These are phyloP conservation scores for Coniochaeta sp. DNA, from an alignment of 2,329 filamentous ascomycete species.

Conservation along the genomic window DNA sequence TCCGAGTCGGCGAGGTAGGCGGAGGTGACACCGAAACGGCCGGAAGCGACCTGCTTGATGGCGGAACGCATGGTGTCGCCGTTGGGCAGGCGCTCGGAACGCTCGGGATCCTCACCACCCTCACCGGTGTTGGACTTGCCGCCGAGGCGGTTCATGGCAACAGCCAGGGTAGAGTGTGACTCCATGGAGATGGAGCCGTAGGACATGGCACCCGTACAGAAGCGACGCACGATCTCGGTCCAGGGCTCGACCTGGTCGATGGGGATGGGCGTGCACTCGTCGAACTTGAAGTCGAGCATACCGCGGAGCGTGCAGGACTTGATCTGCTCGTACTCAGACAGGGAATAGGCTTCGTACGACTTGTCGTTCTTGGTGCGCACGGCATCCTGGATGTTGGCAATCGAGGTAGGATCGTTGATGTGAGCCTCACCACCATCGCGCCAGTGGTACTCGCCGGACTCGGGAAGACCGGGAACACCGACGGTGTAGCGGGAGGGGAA, in stretches of 20 bases:
- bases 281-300: conserved; percentile 92
- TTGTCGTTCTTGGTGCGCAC: conserved; percentile 97
- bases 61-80: conserved; percentile 96
- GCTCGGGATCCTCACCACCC: conserved; percentile 91
- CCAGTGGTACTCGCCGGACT: conserved; percentile 98
- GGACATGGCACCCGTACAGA: conserved; percentile 97
- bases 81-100: conserved; percentile 78
- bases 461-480: conserved; percentile 71
- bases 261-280: conserved; percentile 74
- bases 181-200: conserved; percentile 99
- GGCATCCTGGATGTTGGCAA: conserved; percentile 95
- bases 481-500: conserved; percentile 76
- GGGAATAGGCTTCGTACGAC: conserved; percentile 94
- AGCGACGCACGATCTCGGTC: conserved; percentile 95
- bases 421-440: conserved; percentile 92
- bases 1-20: conserved; percentile 93
- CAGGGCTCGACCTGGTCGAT: conserved; percentile 97
- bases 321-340: conserved; percentile 90
- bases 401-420: conserved; percentile 88
- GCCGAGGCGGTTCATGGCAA: conserved; percentile 94
- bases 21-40: conserved; percentile 92
- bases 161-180: conserved; percentile 88
- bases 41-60: conserved; percentile 96
- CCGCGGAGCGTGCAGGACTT: conserved; percentile 93
- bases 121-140: conserved; percentile 98